Evolutionary conservation across 805 yeast species (phyloP).

Genomic region (Ogataea zsoltii): DNA sequence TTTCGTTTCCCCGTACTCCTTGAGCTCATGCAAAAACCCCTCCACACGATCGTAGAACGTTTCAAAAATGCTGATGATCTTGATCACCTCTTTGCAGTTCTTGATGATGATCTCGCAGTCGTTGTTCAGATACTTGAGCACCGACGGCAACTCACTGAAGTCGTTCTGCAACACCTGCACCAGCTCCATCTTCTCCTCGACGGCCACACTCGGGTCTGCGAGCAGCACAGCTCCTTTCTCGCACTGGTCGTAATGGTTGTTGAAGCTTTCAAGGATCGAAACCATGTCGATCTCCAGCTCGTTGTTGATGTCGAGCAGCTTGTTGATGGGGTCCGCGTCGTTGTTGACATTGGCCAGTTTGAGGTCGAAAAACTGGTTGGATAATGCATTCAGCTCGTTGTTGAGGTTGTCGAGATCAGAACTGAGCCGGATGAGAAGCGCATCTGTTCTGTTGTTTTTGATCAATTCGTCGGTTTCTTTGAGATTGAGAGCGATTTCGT

Average conservation of each 20-base stretch:
- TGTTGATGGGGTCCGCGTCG: slow-evolving; percentile 23
- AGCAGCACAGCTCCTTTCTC: slow-evolving; percentile 44
- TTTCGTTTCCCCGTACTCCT: slow-evolving; percentile 33
- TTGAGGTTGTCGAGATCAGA: slow-evolving; percentile 27
- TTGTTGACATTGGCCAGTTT: slow-evolving; percentile 24
- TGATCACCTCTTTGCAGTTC: slow-evolving; percentile 31
- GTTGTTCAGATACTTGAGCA: slow-evolving; percentile 48
- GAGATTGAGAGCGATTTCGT: slow-evolving; percentile 30
- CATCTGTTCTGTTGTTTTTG: slow-evolving; percentile 29
- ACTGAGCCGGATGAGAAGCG: slow-evolving; percentile 27
- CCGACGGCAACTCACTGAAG: slow-evolving; percentile 55
- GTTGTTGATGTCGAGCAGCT: slow-evolving; percentile 40
- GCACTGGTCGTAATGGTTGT: slow-evolving; percentile 85
- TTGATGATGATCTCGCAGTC: slow-evolving; percentile 32
- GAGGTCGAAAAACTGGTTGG: slow-evolving; percentile 25
- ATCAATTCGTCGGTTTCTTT: slow-evolving; percentile 32
- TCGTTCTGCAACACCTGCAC: slow-evolving; percentile 52
- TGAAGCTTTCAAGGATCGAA: slow-evolving; percentile 63
- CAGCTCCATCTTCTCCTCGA: slow-evolving; percentile 39
- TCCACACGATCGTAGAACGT: slow-evolving; percentile 20
- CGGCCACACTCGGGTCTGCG: slow-evolving; percentile 29
- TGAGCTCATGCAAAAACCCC: slow-evolving; percentile 21
- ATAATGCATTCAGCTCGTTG: slow-evolving; percentile 29
- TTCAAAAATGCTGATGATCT: slow-evolving; percentile 24
- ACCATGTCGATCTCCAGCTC: slow-evolving; percentile 70